Evolutionary conservation across 1,284 basidiomycete genomes (phyloP).

Genomic region (Tylopilus orsonianus): DNA sequence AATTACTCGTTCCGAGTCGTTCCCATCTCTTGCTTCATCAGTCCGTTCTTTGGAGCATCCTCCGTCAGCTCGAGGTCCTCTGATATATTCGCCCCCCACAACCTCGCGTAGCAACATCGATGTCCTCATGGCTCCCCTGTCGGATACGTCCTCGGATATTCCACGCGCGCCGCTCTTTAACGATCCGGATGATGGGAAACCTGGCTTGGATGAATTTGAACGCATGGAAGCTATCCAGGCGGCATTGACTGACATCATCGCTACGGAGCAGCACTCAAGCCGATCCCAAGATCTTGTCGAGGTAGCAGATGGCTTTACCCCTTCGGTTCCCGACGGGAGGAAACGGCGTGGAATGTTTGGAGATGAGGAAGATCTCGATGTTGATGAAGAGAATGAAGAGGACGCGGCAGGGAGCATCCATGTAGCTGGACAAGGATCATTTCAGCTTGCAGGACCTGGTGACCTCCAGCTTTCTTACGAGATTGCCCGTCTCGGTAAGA

Average conservation of each 20-base stretch:
- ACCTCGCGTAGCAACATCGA: conserved; percentile 60
- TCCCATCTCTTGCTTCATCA: conserved; percentile 33
- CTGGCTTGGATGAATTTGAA: conserved; percentile 64
- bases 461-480: conserved; percentile 85
- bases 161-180: conserved; percentile 77
- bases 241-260: conserved; percentile 92
- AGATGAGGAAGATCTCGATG: conserved; percentile 37
- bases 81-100: conserved; percentile 34
- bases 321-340: conserved; percentile 11
- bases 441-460: conserved; percentile 78
- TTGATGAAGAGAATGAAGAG: conserved; percentile 36
- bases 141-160: conserved; percentile 47
- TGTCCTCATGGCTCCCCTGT: conserved; percentile 71
- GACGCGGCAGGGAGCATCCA: conserved; percentile 45
- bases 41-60: conserved; percentile 11
- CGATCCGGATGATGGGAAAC: conserved; percentile 66
- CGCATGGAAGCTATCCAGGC: conserved; percentile 94
- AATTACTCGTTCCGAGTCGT: conserved; percentile 42
- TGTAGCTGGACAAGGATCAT: conserved; percentile 49
- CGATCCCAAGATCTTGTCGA: conserved; percentile 18
- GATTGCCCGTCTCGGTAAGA: conserved; percentile 72
- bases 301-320: conserved; percentile 7
- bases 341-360: conserved; percentile 38
- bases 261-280: conserved; percentile 60
- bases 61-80: conserved; percentile 10